These are phyloP conservation scores for Sporothrix brasiliensis DNA, from an alignment of 2,329 filamentous ascomycete genomes.

Conservation along the genomic window DNA sequence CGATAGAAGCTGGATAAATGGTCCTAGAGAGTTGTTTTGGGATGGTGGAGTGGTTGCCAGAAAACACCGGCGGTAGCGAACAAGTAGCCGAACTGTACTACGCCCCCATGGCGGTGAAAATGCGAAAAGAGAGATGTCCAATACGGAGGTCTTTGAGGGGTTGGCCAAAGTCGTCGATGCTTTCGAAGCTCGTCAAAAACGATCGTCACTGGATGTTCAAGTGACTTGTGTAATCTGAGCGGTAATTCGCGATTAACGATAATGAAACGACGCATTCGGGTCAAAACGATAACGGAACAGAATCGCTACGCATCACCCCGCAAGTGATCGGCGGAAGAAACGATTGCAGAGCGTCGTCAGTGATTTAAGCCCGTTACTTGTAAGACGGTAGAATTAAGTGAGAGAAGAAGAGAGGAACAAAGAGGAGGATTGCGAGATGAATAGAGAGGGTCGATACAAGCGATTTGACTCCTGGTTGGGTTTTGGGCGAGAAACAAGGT, in stretches of 20 bases:
- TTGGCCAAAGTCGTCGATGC: background rate
- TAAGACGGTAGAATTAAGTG: background rate
- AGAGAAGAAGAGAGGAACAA: background rate
- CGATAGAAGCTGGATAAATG: background rate
- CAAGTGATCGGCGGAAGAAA: background rate
- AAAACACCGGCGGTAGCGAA: slow-evolving; percentile 16
- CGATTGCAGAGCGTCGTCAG: background rate
- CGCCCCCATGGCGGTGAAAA: slow-evolving; percentile 26
- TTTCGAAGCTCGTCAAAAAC: background rate
- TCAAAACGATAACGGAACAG: background rate
- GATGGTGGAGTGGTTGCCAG: slow-evolving; percentile 12
- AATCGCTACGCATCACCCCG: background rate
- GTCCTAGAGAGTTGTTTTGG: background rate
- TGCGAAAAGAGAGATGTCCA: background rate
- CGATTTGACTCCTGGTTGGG: slow-evolving; percentile 8
- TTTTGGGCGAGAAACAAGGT: background rate
- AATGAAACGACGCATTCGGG: background rate
- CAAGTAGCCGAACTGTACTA: slow-evolving; percentile 19
- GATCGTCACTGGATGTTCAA: background rate
- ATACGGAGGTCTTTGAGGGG: background rate
- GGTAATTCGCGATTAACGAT: background rate
- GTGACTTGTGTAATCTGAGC: background rate
- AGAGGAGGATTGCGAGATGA: slow-evolving; percentile 14
- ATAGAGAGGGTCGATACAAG: background rate
- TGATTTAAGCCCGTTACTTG: background rate